Conservation (phyloP, 148 eudicot species). For the Cornus florida region DNA sequence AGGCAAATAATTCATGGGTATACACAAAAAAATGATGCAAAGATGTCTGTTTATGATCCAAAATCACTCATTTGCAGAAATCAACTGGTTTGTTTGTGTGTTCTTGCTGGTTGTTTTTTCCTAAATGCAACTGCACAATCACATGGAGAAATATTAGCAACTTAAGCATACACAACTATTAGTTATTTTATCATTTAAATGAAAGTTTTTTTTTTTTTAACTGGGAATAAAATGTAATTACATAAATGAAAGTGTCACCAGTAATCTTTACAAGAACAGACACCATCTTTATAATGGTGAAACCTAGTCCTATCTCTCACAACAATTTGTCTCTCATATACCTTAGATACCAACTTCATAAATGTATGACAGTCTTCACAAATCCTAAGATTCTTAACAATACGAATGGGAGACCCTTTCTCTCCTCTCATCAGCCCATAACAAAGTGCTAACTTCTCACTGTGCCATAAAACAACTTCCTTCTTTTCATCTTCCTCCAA, state of each 20-base stretch:
- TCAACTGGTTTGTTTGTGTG: no score
- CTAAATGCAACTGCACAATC: no score
- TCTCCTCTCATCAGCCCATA: conserved; percentile 36
- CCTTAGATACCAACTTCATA: conserved; percentile 50
- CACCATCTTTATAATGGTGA: conserved; percentile 47
- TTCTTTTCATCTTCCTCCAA: conserved; percentile 47
- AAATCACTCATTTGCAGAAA: no score
- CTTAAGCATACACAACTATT: no score
- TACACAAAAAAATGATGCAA: no score
- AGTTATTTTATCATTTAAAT: no score
- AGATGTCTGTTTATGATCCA: no score
- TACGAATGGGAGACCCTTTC: conserved; percentile 34
- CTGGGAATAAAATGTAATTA: neutral
- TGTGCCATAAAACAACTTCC: conserved; percentile 46
- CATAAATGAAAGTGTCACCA: conserved; percentile 30
- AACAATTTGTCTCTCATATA: conserved; percentile 32
- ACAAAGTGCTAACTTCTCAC: conserved; percentile 52
- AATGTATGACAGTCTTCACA: conserved; percentile 57
- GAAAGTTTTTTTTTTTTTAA: no score
- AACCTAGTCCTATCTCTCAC: conserved; percentile 55
- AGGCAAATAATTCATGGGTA: no score
- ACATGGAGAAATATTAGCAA: no score
- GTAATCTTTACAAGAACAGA: conserved; percentile 57
- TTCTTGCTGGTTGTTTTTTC: no score
- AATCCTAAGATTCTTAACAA: conserved; percentile 49